Evolutionary conservation across 768 basidiomycete genomes (phyloP), one percentile per base, ranked within the genome.

Genomic region (Cyclocybe aegerita): DNA sequence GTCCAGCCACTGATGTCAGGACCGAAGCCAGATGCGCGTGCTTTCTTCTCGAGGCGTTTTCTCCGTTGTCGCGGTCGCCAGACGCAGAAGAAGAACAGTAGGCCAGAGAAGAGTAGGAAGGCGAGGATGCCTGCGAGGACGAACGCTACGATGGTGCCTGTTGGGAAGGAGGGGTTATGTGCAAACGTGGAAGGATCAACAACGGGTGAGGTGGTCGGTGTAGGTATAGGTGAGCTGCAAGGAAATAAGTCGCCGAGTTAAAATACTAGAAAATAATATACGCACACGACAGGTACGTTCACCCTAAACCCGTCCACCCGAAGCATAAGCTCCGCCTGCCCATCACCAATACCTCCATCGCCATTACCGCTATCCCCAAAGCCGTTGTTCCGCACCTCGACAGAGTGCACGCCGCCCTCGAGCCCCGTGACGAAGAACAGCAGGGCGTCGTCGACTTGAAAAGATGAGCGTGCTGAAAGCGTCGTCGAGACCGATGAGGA

Each of bases 61-160:
- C 10, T 9, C 29, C 45, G 38, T 14, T 60, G 52, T 9, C 55
- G 60, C 7, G 65, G 63, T 35, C 72, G 69, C 53, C 60, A 69
- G 45, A 79, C 63, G 43, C 74, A 68, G 50, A 75, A 70, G 55
- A 69, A 79, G 53, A 76, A 74, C 1, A 81, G 60, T 10, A 65
- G 33, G 29, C 71, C 64, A 41, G 68, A 67, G 7, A 77, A 50
- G 4, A 82, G 51, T 29, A 85, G 46, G 57, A 82, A 70, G 23
- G 76, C 73, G 7, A 89, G 68, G 14, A 81, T 62, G 15, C 76
- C 74, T 2, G 80, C 85, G 2, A 90, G 71, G 8, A 75, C 76
- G 30, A 87, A 70, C 0, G 86, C 88, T 14, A 86, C 86, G 47
- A 88, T 81, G 1, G 86, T 82, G 38, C 87, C 85, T 52, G 69